phyloP scores from a whole-genome alignment of 2,329 filamentous ascomycete genomes.

The Talaromyces sp. region DNA sequence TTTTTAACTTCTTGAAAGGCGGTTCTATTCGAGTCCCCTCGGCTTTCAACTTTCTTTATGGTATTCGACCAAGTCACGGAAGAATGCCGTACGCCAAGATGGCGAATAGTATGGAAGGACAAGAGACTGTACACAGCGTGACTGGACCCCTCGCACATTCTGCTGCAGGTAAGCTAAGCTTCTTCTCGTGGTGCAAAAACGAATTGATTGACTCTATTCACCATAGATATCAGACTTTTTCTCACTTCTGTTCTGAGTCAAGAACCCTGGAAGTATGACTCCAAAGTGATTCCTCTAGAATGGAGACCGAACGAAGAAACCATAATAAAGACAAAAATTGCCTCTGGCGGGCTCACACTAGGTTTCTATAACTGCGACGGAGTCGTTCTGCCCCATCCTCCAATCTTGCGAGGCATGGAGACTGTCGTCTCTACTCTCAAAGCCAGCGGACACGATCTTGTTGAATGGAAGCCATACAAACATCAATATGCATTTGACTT shows the following conservation, averaged over 20 bases:
- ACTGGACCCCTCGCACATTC: constrained; percentile 30
- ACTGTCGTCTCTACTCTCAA: constrained; percentile 18
- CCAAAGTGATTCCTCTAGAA: constrained; percentile 48
- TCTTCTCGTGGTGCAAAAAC: constrained; percentile 19
- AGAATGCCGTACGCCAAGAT: constrained; percentile 17
- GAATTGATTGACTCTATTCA: constrained; percentile 19
- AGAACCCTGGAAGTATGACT: constrained; percentile 50
- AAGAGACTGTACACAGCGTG: constrained; percentile 29
- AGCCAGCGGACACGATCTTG: constrained; percentile 1
- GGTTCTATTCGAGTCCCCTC: constrained; percentile 22
- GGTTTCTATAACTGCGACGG: constrained; percentile 10
- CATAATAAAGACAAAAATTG: background rate
- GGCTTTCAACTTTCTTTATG: constrained; percentile 21
- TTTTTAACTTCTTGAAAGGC: constrained; percentile 4
- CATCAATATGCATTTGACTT: background rate
- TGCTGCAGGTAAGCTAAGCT: constrained; percentile 15
- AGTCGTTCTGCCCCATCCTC: constrained; percentile 6
- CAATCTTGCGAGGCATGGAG: constrained; percentile 1
- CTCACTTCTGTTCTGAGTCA: constrained; percentile 31
- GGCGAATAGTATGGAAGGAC: constrained; percentile 26
- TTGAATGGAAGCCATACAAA: constrained; percentile 8
- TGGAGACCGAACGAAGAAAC: constrained; percentile 38
- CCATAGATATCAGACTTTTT: constrained; percentile 20
- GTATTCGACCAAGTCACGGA: constrained; percentile 18
- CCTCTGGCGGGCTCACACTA: constrained; percentile 4